Evolutionary conservation across 306 rosid genomes (phyloP).

Genomic region (Trifolium pratense): DNA sequence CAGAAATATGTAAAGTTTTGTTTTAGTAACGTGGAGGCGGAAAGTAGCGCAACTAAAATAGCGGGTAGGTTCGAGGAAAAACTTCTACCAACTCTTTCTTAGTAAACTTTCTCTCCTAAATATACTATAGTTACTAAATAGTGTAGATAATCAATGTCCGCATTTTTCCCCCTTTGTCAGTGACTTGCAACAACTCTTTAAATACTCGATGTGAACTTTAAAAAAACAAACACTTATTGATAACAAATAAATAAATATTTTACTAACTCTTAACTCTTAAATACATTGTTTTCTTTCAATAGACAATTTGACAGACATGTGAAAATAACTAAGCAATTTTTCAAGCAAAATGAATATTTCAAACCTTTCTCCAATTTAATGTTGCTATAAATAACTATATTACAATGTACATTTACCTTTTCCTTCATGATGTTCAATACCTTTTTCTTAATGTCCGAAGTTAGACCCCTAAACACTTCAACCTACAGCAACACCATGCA

Average conservation of each 20-base stretch:
- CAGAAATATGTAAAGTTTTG: too few species aligned
- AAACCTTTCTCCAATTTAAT: constrained; percentile 19
- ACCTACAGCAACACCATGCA: constrained; percentile 51
- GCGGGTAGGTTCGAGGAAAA: too few species aligned
- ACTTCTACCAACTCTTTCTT: not conserved
- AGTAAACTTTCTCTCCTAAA: too few species aligned
- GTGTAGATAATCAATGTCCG: not conserved
- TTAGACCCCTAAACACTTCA: constrained; percentile 59
- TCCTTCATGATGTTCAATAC: constrained; percentile 24
- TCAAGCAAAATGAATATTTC: constrained; percentile 24
- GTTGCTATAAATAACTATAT: constrained; percentile 24
- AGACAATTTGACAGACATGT: constrained; percentile 11
- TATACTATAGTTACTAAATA: too few species aligned
- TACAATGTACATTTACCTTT: constrained; percentile 33
- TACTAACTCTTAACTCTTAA: not conserved
- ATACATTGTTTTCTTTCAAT: not conserved
- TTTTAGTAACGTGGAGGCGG: too few species aligned
- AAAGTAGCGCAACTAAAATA: too few species aligned
- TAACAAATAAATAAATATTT: not conserved
- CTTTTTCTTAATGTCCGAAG: constrained; percentile 3
- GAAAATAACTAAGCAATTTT: constrained; percentile 31
- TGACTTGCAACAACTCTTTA: not conserved
- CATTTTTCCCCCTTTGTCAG: not conserved
- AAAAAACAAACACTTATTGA: constrained; percentile 12
- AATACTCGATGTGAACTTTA: constrained; percentile 9